A percentile compares a stretch with the other conserved stretches of the same genome.
phyloP scores from a whole-genome alignment of 1,284 basidiomycete genomes.

The Tilletia setariae region DNA sequence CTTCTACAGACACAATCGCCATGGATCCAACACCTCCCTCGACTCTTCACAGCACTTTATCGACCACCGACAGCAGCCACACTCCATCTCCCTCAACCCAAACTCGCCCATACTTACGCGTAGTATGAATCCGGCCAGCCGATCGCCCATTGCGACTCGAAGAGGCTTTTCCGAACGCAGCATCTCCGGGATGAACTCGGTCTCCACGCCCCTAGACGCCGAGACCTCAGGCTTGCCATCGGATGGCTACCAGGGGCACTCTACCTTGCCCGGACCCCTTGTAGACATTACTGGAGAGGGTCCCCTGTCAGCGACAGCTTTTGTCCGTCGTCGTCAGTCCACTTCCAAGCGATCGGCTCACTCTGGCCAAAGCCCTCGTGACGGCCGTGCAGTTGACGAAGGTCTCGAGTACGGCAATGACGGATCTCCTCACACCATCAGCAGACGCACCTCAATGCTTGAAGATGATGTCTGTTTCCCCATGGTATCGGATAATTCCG shows the following conservation, averaged over 20 bases:
- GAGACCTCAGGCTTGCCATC: background rate
- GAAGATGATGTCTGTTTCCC: constrained; percentile 54
- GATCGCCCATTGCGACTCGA: constrained; percentile 1
- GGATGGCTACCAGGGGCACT: background rate
- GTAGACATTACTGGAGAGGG: constrained; percentile 17
- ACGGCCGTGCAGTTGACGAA: constrained; percentile 16
- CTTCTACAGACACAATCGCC: constrained; percentile 48
- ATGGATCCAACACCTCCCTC: constrained; percentile 47
- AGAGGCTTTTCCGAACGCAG: constrained; percentile 7
- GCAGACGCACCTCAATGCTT: constrained; percentile 32
- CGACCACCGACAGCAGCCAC: constrained; percentile 51
- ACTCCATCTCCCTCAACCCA: constrained; percentile 38
- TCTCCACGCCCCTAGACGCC: background rate
- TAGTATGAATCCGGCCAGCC: background rate
- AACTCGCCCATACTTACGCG: constrained; percentile 40
- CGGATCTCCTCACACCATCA: constrained; percentile 26
- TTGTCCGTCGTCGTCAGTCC: background rate
- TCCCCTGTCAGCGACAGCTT: background rate
- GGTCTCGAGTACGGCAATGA: constrained; percentile 17
- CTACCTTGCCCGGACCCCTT: background rate
- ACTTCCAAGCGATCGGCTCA: background rate
- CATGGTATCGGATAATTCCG: constrained; percentile 22
- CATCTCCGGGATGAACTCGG: background rate
- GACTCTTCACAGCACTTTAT: constrained; percentile 52
- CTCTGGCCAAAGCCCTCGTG: background rate